Base-by-base conservation (phyloP, 257 asterid species). In the Fraxinus americana region DNA sequence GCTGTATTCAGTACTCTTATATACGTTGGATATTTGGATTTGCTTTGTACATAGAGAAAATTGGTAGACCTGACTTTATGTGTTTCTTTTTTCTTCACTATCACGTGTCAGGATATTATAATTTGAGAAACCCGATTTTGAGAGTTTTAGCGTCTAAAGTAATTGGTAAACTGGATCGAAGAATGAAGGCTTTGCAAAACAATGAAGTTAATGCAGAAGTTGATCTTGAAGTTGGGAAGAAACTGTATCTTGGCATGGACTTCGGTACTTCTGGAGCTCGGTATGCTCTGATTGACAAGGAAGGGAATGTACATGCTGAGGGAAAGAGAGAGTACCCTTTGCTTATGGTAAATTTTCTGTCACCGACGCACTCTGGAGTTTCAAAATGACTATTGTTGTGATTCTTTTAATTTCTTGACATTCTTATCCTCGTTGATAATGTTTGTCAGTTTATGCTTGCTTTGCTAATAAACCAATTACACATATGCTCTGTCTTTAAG, bases 241-340 rank as follows among this genome's bases (percentile, higher is more conserved):
- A 79, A 84, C 94, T 92, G 77, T 94, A 92, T 87, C 96, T 94
- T 39, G 98, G 98, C 50, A 89, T 94, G 97, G 97, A 94, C 75
- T 94, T 94, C 77, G 98, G 98, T 72, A 94, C 98, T 4, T 92
- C 98, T 5, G 98, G 98, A 75, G 98, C 97, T 80, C 92, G 97
- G 41, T 92, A 86, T 75, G 87, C 96, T 65, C 72, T 92, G 73
- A 89, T 94, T 74, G 92, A 91, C 78, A 77, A 82, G 50, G 87
- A 87, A 72, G 96, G 94, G 54, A 45, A 38, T 50, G 80, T 92
- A 38, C 88, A 13, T 52, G 91, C 92, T 5, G 91, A 91, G 77
- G 98, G 97, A 11, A 94, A 92, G 86, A 86, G 94, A 82, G 97
- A 89, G 39, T 94, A 92, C 82, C 96, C 97, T 29, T 73, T 87